Evolutionary conservation across 306 rosid genomes (phyloP).

Genomic region (Pueraria montana): DNA sequence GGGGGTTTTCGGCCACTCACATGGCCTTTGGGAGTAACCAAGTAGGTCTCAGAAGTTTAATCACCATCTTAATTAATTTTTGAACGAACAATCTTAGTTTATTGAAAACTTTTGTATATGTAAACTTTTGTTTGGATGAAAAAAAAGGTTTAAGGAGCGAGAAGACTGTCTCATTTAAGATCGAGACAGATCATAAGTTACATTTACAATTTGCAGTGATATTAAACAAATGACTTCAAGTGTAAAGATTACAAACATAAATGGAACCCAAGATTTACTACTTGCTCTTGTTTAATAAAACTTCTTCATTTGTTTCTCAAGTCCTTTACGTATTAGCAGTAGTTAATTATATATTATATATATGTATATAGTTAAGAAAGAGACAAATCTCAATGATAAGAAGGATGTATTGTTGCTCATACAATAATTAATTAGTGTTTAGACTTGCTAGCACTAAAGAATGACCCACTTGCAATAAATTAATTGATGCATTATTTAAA

Average conservation of each 20-base stretch:
- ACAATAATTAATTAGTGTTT: not conserved
- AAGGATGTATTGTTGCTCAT: not conserved
- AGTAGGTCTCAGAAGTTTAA: not conserved
- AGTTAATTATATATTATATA: not conserved
- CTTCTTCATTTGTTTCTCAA: not conserved
- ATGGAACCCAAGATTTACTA: not conserved
- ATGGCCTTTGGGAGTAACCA: not conserved
- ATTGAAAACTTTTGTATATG: no score
- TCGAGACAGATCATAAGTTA: not conserved
- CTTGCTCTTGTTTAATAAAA: not conserved
- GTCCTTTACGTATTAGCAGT: not conserved
- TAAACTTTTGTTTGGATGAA: not conserved
- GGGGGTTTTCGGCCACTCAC: not conserved
- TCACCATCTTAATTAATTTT: not conserved
- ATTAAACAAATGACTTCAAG: not conserved
- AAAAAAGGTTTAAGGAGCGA: no score
- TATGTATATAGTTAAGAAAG: not conserved
- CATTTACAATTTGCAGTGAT: no score
- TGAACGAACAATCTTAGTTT: no score
- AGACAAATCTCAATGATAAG: not conserved
- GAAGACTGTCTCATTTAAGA: not conserved
- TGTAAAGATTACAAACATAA: not conserved
- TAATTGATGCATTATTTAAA: not conserved
- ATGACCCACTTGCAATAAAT: not conserved
- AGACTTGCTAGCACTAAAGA: not conserved